Evolutionary conservation across 108 stramenopile species (phyloP), one percentile per base, ranked within the genome.

Genomic region (Chaetoceros tenuissimus): DNA sequence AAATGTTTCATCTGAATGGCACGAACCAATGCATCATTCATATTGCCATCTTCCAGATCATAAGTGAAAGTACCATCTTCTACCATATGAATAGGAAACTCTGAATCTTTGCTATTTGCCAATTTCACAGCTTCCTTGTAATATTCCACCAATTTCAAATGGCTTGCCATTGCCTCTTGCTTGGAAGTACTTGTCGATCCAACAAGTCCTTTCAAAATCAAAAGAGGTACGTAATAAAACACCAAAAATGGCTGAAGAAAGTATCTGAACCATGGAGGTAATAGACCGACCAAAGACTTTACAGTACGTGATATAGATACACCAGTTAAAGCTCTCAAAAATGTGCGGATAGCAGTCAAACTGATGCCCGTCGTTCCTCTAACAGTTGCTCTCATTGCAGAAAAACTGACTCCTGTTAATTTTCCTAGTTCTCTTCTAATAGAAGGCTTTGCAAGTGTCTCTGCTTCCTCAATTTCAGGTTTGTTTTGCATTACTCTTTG

Each of bases 191-290:
- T 34, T 3, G 48, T 19, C 62, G 51, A 28, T 17, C 51, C 53
- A 21, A 53, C 27, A 7, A 54, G 23, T n/a, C 53, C 62, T n/a
- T 62, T 58, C 25, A 78, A 45, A 1, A 71, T 50, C 20, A 74
- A 68, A 16, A 81, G 46, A 0, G 85, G 85, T 3, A 58, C 79
- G 66, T 87, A 87, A 50, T 87, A 87, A 3, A 75, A 31, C 24
- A 87, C 60, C 54, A 87, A 49, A 17, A 83, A 54, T 0, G 85
- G 85, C 60, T 87, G 85, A 1, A 83, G 34, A 55, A 87, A 81
- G 55, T 81, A 83, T 2, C 85, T 74, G 27, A 83, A 55, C 28
- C 63, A 57, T 3, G 64, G 68, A 10, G 60, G 51, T 3, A 72
- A 27, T 2, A 66, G 3, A 0, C 45, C 55, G n/a, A 66, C 25